Evolutionary conservation across 2,329 filamentous ascomycete species (phyloP).

Genomic region (Calonectria montana): DNA sequence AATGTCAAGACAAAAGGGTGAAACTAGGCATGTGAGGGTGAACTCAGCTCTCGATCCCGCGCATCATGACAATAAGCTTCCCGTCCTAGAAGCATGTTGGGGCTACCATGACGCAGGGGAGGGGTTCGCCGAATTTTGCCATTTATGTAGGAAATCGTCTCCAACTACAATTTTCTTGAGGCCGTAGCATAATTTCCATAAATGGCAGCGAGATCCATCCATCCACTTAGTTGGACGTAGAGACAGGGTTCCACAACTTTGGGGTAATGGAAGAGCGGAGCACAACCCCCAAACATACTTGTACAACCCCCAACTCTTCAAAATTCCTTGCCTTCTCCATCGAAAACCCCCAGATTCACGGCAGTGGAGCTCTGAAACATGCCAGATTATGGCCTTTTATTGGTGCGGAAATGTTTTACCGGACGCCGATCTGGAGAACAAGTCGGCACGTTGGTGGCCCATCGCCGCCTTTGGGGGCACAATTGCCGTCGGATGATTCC

Average conservation of each 20-base stretch:
- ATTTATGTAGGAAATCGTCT: neutral
- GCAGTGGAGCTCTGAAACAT: neutral
- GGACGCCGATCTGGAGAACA: neutral
- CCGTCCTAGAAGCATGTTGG: neutral
- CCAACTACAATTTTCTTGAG: neutral
- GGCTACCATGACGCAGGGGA: neutral
- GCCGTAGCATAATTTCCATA: neutral
- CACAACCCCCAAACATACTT: neutral
- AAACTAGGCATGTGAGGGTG: neutral
- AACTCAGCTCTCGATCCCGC: neutral
- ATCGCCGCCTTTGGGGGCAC: neutral
- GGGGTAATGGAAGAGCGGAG: neutral
- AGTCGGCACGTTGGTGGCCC: neutral
- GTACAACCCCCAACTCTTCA: neutral
- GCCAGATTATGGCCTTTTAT: neutral
- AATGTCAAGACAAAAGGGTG: neutral
- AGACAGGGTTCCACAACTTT: neutral
- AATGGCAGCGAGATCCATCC: neutral
- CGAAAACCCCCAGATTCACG: neutral
- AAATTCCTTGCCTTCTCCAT: neutral
- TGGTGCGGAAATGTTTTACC: neutral
- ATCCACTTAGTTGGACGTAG: too few relatives aligned
- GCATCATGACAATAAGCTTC: neutral
- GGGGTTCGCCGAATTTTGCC: too few relatives aligned
- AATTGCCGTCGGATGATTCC: neutral